Percentiles rank a stretch among this genome's conserved stretches.
Evolutionary conservation across 2,329 filamentous ascomycete species (phyloP).

Genomic region (Phyllachora maydis): DNA sequence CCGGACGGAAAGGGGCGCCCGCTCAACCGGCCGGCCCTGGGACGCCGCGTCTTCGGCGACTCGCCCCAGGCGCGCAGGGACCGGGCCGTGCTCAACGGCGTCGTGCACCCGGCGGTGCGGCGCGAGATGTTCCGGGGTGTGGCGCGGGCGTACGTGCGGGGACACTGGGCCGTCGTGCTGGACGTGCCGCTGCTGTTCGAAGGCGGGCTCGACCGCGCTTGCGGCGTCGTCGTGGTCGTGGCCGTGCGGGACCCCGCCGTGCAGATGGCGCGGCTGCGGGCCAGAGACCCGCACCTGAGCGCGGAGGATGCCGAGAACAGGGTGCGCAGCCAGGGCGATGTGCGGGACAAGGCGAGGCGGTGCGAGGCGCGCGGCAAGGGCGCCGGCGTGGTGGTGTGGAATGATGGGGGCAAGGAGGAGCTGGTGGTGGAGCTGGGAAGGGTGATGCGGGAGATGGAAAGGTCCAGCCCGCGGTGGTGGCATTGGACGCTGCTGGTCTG

Average conservation of each 20-base stretch:
- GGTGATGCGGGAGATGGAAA: conserved; percentile 42
- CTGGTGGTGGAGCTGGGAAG: conserved; percentile 44
- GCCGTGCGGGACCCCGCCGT: conserved; percentile 59
- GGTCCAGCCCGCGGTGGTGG: conserved; percentile 63
- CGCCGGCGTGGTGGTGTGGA: conserved; percentile 71
- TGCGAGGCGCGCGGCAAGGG: conserved; percentile 41
- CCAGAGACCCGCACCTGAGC: conserved; percentile 56
- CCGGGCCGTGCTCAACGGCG: conserved; percentile 60
- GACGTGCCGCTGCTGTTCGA: conserved; percentile 90
- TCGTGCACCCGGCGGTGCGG: conserved; percentile 82
- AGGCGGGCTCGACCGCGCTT: conserved; percentile 65
- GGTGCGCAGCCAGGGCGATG: conserved; percentile 71
- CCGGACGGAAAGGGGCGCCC: conserved; percentile 44
- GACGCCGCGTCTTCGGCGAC: conserved; percentile 69
- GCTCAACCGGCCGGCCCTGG: conserved; percentile 71
- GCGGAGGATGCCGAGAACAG: conserved; percentile 76
- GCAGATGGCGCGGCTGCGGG: conserved; percentile 63
- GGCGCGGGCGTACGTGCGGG: conserved; percentile 49
- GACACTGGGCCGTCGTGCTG: conserved; percentile 74
- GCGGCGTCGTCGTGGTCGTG: conserved; percentile 72
- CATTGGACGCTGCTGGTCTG: conserved; percentile 45
- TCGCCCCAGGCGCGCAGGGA: conserved; percentile 49
- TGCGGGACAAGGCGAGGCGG: conserved; percentile 61
- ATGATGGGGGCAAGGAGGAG: conserved; percentile 57
- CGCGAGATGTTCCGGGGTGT: conserved; percentile 62